phyloP scores from a whole-genome alignment of 2,329 filamentous ascomycete species.

The Ceratocystis diversiconidia region DNA sequence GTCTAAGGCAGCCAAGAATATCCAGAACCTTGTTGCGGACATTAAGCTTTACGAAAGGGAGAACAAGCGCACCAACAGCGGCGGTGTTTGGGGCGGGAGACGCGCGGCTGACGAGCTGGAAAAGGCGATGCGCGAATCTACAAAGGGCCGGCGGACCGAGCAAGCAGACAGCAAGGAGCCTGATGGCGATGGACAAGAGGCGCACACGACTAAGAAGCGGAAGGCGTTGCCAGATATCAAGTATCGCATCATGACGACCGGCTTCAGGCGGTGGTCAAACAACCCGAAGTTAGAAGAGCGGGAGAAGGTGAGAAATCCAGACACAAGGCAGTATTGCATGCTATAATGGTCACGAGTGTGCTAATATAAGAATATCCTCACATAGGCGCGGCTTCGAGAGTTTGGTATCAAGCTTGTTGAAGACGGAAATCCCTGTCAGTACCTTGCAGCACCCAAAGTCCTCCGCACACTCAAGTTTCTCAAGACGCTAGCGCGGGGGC shows the following conservation, averaged over 20 bases:
- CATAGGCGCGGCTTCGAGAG: constrained; percentile 62
- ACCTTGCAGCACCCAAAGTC: constrained; percentile 74
- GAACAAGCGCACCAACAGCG: constrained; percentile 54
- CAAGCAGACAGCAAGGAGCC: constrained; percentile 30
- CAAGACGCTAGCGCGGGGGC: constrained; percentile 67
- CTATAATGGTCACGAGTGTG: background rate
- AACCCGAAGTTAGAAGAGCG: constrained; percentile 59
- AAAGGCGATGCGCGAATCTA: constrained; percentile 27
- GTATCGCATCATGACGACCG: constrained; percentile 60
- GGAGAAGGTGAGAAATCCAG: constrained; percentile 52
- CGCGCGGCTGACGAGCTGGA: constrained; percentile 46
- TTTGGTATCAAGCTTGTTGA: constrained; percentile 70
- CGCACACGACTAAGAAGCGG: constrained; percentile 38
- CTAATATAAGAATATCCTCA: constrained; percentile 19
- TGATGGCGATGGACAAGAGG: constrained; percentile 40
- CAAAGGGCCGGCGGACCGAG: background rate
- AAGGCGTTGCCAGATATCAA: constrained; percentile 38
- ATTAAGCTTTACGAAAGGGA: constrained; percentile 88
- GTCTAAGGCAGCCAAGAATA: constrained; percentile 59
- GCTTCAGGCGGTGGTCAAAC: constrained; percentile 68
- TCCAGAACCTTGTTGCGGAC: constrained; percentile 68
- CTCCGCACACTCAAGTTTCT: constrained; percentile 91
- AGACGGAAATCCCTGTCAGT: constrained; percentile 63
- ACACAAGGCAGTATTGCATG: background rate
- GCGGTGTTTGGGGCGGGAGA: constrained; percentile 46